These are phyloP conservation scores for Xanthoconium separans DNA, from an alignment of 1,284 basidiomycete genomes.

Conservation along the genomic window DNA sequence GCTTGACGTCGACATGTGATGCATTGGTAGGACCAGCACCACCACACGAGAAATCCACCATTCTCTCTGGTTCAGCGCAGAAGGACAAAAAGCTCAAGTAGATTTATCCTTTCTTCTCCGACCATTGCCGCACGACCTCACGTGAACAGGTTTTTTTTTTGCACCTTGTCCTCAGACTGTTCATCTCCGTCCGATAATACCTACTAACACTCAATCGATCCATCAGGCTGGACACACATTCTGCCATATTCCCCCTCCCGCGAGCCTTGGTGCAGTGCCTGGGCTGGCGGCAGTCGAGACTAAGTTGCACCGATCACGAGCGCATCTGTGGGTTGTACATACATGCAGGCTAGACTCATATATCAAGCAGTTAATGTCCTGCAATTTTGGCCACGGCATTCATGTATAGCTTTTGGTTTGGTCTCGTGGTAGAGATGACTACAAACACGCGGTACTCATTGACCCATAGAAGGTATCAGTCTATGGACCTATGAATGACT, in stretches of 20 bases:
- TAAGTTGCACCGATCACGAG: background rate
- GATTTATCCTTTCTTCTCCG: background rate
- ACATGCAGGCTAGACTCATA: background rate
- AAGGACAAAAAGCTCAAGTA: background rate
- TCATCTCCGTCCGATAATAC: background rate
- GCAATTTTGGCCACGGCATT: background rate
- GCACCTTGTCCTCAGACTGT: background rate
- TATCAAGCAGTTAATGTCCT: background rate
- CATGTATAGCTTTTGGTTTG: background rate
- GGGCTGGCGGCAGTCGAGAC: background rate
- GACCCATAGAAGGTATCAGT: background rate
- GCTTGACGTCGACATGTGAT: background rate
- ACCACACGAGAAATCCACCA: background rate
- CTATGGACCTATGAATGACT: too few species aligned
- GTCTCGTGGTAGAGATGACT: background rate
- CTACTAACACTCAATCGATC: background rate
- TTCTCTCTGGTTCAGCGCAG: background rate
- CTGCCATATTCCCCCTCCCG: constrained; percentile 8
- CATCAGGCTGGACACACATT: background rate
- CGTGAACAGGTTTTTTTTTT: background rate
- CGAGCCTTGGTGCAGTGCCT: constrained; percentile 9
- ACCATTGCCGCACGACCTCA: background rate
- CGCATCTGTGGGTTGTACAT: constrained; percentile 1
- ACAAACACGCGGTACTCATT: background rate
- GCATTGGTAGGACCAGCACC: background rate